Percentiles rank a stretch among this genome's conserved stretches.
phyloP scores from a whole-genome alignment of 2,329 filamentous ascomycete genomes.

The Pseudodiploospora longispora region DNA sequence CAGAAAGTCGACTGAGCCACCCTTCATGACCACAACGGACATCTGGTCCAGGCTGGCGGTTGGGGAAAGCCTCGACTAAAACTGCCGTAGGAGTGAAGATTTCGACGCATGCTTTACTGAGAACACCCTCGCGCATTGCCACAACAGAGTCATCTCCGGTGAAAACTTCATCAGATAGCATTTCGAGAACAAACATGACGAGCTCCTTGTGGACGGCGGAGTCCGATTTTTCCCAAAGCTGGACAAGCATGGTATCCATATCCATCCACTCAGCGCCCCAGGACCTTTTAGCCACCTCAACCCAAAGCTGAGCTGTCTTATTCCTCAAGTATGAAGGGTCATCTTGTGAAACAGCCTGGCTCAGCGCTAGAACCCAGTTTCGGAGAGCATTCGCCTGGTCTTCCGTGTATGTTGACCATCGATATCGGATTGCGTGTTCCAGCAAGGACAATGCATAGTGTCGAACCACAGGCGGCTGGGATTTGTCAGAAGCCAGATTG shows the following conservation, averaged over 20 bases:
- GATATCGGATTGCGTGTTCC: conserved; percentile 81
- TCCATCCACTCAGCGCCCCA: conserved; percentile 93
- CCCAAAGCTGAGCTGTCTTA: conserved; percentile 92
- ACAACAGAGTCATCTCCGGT: conserved; percentile 83
- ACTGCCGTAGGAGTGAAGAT: conserved; percentile 79
- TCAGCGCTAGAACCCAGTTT: conserved; percentile 71
- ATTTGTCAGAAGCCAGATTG: conserved; percentile 65
- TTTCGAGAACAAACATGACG: conserved; percentile 82
- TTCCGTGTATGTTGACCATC: conserved; percentile 64
- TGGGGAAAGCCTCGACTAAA: conserved; percentile 67
- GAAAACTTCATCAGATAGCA: conserved; percentile 89
- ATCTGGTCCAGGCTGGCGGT: conserved; percentile 57
- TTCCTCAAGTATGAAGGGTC: conserved; percentile 83
- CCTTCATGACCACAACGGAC: conserved; percentile 75
- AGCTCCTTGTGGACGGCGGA: conserved; percentile 67
- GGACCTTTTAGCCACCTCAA: conserved; percentile 83
- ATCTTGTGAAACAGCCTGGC: conserved; percentile 57
- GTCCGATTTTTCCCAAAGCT: conserved; percentile 68
- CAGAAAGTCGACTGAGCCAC: conserved; percentile 73
- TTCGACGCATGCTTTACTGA: conserved; percentile 87
- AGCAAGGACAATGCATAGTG: conserved; percentile 91
- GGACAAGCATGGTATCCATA: conserved; percentile 79
- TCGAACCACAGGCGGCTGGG: conserved; percentile 72
- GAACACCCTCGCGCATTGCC: conserved; percentile 69
- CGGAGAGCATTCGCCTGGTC: conserved; percentile 63